Percentiles rank a stretch among this genome's conserved stretches.
Conservation (phyloP, 2,329 filamentous ascomycete species). For the Diaporthe sp. region DNA sequence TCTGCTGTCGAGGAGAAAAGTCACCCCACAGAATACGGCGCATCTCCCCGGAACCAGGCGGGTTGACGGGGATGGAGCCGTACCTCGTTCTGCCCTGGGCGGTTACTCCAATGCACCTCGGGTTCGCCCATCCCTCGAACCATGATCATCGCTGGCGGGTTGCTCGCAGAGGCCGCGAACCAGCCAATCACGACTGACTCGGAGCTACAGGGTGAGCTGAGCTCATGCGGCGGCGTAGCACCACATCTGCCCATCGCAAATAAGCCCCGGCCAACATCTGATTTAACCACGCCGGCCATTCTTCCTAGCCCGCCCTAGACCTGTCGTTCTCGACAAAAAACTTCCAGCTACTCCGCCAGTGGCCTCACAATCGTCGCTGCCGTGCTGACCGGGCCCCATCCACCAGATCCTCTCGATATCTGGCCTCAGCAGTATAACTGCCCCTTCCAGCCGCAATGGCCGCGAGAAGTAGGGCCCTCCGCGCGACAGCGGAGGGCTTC, state of each 20-base stretch:
- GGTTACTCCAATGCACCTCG: not conserved
- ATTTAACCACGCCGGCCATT: not conserved
- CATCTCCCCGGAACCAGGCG: constrained; percentile 3
- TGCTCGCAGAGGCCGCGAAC: not conserved
- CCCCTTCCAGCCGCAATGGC: constrained; percentile 36
- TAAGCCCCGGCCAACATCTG: constrained; percentile 26
- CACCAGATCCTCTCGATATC: constrained; percentile 2
- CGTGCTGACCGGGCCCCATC: constrained; percentile 21
- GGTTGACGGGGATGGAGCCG: not conserved
- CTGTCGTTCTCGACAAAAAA: constrained; percentile 15
- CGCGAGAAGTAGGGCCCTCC: constrained; percentile 41
- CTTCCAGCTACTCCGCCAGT: constrained; percentile 31
- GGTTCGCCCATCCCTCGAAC: constrained; percentile 19
- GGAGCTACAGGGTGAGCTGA: constrained; percentile 30
- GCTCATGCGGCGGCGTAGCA: constrained; percentile 16
- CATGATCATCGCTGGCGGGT: constrained; percentile 12
- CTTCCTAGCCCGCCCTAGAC: constrained; percentile 22
- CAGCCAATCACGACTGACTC: constrained; percentile 33
- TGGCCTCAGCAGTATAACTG: constrained; percentile 23
- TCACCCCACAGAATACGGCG: constrained; percentile 15
- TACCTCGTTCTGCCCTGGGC: not conserved
- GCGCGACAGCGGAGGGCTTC: constrained; percentile 37
- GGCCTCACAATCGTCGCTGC: constrained; percentile 34
- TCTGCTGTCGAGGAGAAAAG: constrained; percentile 12
- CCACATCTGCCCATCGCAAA: constrained; percentile 29